These are phyloP conservation scores for Viola pubescens DNA, from an alignment of 441 rosid species.

Conservation along the genomic window DNA sequence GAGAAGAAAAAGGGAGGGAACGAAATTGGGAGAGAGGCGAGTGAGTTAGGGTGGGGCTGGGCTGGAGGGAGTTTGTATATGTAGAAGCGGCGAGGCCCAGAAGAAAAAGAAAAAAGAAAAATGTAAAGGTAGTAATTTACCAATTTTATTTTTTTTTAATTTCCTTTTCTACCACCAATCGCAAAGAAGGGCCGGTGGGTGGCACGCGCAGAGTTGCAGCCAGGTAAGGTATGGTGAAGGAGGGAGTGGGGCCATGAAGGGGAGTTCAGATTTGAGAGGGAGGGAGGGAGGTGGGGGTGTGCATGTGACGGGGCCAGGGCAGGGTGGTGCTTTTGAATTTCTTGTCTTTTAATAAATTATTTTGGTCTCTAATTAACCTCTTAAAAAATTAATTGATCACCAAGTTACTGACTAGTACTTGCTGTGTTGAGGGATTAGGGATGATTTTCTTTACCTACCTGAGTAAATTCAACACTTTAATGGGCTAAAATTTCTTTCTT, in stretches of 20 bases:
- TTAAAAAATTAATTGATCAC: background rate
- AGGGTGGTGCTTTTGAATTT: too few relatives aligned
- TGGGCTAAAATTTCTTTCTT: too few relatives aligned
- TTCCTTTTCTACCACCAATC: background rate
- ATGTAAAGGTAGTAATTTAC: too few relatives aligned
- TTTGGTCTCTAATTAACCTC: background rate
- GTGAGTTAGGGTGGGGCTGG: too few relatives aligned
- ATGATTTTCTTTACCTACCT: too few relatives aligned
- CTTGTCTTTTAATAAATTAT: too few relatives aligned
- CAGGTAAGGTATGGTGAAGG: constrained; percentile 2
- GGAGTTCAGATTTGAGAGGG: too few relatives aligned
- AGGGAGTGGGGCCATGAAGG: background rate
- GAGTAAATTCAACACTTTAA: too few relatives aligned
- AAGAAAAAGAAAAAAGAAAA: too few relatives aligned
- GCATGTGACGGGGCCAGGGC: constrained; percentile 26
- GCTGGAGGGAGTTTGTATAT: background rate
- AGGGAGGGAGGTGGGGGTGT: constrained; percentile 22
- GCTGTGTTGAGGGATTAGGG: too few relatives aligned
- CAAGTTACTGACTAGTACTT: too few relatives aligned
- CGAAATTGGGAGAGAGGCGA: background rate
- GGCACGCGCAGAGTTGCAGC: constrained; percentile 10
- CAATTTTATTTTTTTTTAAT: constrained; percentile 1
- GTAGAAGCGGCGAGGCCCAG: constrained; percentile 5
- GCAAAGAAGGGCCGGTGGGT: constrained; percentile 5
- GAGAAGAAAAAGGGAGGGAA: background rate